Evolutionary conservation across 345 rosid species (phyloP), one percentile per base, ranked within the genome.

Genomic region (Fremontodendron californicum): DNA sequence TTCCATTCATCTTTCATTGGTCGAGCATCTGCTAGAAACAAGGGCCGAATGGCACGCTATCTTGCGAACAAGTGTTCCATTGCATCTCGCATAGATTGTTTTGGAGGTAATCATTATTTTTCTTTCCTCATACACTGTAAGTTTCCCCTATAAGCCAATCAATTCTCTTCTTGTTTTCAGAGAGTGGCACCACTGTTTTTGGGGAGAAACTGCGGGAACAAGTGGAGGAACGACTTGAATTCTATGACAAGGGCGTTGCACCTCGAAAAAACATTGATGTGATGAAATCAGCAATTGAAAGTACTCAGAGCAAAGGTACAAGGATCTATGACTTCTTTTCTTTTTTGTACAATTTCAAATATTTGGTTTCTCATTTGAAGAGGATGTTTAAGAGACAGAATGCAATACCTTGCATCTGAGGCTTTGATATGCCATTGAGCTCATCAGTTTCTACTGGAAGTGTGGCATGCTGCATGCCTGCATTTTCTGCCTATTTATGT

Each of bases 221-320:
- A 84, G 99, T 96, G 48, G 99, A 93, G 84, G 99, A 93, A 81
- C 82, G 96, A 37, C 87, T 93, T 27, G 96, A 91, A 76, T 96
- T 96, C 78, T 92, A 93, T 48, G 99, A 96, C 82, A 93, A 96
- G 86, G 98, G 97, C 29, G 87, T 96, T 82, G 92, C 96, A 60
- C 99, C 99, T 40, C 94, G 97, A 49, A 96, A 96, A 86, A 96
- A 93, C 81, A 89, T 93, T 42, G 99, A 96, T 68, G 97, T 93
- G 68, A 96, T 96, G 98, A 93, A 90, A 82, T 82, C 88, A 75
- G 98, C 96, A 12, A 55, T 93, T 18, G 92, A 83, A 64, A 78
- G 54, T 75, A 76, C 86, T 13, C 88, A 78, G 42, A 81, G 78
- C 62, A 86, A 89, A 87, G 97, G 98, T 93, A 57, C 46, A 75